Base-by-base conservation (phyloP, 192 early-diverging fungal genomes). In the Funneliformis geosporum region DNA sequence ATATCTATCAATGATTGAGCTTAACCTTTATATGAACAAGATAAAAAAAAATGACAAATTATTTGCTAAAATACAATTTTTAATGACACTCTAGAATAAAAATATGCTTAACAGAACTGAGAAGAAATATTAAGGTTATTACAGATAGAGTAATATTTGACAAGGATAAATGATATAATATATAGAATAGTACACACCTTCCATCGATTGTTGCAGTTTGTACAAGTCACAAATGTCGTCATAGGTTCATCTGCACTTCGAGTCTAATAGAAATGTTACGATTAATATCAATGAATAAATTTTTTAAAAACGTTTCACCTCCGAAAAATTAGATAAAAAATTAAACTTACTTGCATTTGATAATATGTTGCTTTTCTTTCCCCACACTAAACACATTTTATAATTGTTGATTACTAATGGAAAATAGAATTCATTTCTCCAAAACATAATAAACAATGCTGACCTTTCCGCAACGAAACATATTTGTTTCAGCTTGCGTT, bases 211-310 rank as follows among this genome's bases (percentile, higher is more conserved):
- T 89, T 87, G 84, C 97, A 99, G 28, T 86, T 87, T 44, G 89
- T 84, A 80, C 97, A 99, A 0, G 95, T 96, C 50, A 99, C 97
- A 88, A 98, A 98, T 0, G 96, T 97, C 5, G 96, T 97, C 97
- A 99, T 99, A 25, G 97, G 97, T 87, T 99, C 98, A 89, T 99
- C 98, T 14, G 98, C 98, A 72, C 92, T 93, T 55, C 98, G 89
- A 18, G 97, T 99, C 88, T 87, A 75, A 38, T 62, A 14, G 21
- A 25, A 23, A 55, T 65, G 16, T 43, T 67, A 40, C 16, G 16
- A 10, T 16, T 50, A 21, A 46, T 47, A 5, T n/a, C 16, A 6
- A 43, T 6, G 4, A 33, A 0, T 33, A 2, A 33, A 33, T 33
- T 2, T 33, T 33, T 33, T 23, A 42, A n/a, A n/a, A n/a, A n/a